Conservation (phyloP, 1,284 basidiomycete species). For the Trichosporon asahii region DNA sequence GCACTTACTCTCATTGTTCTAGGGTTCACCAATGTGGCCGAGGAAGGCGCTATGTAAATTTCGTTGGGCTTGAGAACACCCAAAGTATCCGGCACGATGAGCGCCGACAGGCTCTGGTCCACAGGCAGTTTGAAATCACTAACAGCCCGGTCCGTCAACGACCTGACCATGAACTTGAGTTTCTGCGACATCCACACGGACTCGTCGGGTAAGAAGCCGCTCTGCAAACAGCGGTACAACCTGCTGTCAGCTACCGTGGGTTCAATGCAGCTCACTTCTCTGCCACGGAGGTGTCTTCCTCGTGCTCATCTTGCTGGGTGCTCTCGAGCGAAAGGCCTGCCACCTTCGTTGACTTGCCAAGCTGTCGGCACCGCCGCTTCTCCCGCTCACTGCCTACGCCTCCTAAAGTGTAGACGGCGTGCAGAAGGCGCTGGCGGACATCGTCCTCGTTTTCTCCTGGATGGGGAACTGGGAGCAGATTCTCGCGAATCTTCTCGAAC, state of each 20-base stretch:
- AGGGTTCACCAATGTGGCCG: slow-evolving; percentile 26
- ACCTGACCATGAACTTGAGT: slow-evolving; percentile 31
- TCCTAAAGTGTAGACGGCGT: slow-evolving; percentile 27
- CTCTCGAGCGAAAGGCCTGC: slow-evolving; percentile 26
- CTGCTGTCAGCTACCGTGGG: neutral
- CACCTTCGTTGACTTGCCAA: slow-evolving; percentile 29
- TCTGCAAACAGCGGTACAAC: slow-evolving; percentile 13
- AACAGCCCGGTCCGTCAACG: slow-evolving; percentile 23
- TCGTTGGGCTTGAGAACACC: slow-evolving; percentile 38
- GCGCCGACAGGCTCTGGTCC: slow-evolving; percentile 33
- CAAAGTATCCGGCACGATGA: slow-evolving; percentile 41
- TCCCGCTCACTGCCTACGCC: slow-evolving; percentile 34
- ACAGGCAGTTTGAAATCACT: slow-evolving; percentile 33
- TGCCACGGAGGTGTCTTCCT: slow-evolving; percentile 21
- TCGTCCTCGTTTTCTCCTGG: slow-evolving; percentile 29
- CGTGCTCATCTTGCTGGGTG: slow-evolving; percentile 4
- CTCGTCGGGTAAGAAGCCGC: slow-evolving; percentile 27
- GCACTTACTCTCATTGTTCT: slow-evolving; percentile 20
- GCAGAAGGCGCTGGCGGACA: slow-evolving; percentile 22
- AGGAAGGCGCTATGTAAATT: slow-evolving; percentile 34
- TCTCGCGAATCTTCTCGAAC: slow-evolving; percentile 26
- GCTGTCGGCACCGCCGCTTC: slow-evolving; percentile 20
- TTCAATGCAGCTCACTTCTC: slow-evolving; percentile 32
- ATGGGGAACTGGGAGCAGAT: slow-evolving; percentile 20
- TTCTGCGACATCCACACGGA: slow-evolving; percentile 26